A percentile compares a stretch with the other conserved stretches of the same genome.
phyloP scores from a whole-genome alignment of 2,329 filamentous ascomycete genomes.

The Lecanicillium sp. region DNA sequence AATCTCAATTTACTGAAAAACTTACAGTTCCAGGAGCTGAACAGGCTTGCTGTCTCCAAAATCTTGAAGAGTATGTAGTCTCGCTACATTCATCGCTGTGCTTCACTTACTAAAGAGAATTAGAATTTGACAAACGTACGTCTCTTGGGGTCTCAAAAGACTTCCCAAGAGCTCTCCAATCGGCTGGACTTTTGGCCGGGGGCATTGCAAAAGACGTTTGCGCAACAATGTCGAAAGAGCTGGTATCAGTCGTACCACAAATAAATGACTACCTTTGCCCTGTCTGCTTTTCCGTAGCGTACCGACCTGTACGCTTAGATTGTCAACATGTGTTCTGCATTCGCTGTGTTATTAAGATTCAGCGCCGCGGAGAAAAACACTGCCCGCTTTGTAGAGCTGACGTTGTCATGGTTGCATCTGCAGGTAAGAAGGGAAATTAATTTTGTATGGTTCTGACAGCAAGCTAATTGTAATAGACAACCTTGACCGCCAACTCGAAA shows the following conservation, averaged over 20 bases:
- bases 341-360: conserved; percentile 72
- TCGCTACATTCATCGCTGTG: neutral
- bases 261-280: conserved; percentile 80
- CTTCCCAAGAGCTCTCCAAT: conserved; percentile 51
- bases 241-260: conserved; percentile 68
- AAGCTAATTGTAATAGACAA: conserved; percentile 40
- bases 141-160: conserved; percentile 58
- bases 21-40: conserved; percentile 78
- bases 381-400: conserved; percentile 72
- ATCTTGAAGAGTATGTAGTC: conserved; percentile 74
- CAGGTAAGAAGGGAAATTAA: conserved; percentile 36
- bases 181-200: conserved; percentile 53
- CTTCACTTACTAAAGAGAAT: conserved; percentile 8
- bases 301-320: conserved; percentile 67
- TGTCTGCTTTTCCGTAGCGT: conserved; percentile 71
- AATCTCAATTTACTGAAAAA: conserved; percentile 72
- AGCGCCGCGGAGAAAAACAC: conserved; percentile 55
- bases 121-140: conserved; percentile 82
- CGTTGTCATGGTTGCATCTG: conserved; percentile 62
- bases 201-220: conserved; percentile 69
- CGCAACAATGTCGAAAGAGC: conserved; percentile 61
- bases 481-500: conserved; percentile 59
- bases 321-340: conserved; percentile 80
- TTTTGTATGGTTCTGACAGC: neutral
- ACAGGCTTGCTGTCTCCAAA: conserved; percentile 67